Conservation (phyloP, 345 rosid genomes). For the Trapa bicornis region DNA sequence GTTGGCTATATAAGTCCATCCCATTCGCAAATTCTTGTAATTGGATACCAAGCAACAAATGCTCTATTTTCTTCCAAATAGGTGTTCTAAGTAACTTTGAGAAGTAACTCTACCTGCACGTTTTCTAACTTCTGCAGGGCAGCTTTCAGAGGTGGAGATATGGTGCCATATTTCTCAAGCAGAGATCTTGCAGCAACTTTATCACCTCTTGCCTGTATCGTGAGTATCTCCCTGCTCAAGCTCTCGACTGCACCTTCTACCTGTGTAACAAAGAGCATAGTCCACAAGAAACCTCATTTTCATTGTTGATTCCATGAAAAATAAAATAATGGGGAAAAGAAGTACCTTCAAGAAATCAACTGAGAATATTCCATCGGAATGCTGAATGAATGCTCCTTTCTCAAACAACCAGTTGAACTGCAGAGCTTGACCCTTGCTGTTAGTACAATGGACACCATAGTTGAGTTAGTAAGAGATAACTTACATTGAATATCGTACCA, state of each 20-base stretch:
- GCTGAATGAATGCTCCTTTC: constrained; percentile 61
- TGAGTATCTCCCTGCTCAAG: constrained; percentile 68
- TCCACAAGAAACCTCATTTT: too few relatives aligned
- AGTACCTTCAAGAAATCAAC: constrained; percentile 73
- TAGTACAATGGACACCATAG: constrained; percentile 9
- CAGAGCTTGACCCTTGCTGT: constrained; percentile 85
- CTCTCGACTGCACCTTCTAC: constrained; percentile 71
- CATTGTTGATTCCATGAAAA: neutral
- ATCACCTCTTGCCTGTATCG: constrained; percentile 80
- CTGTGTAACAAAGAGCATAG: constrained; percentile 15
- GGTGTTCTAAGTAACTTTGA: neutral
- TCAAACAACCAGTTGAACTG: constrained; percentile 89
- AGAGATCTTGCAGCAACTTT: constrained; percentile 59
- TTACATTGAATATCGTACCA: neutral
- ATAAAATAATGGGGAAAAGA: neutral
- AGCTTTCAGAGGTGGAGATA: constrained; percentile 49
- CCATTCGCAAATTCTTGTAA: neutral
- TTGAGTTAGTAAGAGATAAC: constrained; percentile 1
- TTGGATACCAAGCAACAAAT: neutral
- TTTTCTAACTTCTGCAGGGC: constrained; percentile 54
- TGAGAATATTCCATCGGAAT: constrained; percentile 52
- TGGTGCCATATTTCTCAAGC: constrained; percentile 43
- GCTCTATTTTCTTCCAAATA: neutral
- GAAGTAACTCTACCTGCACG: constrained; percentile 34
- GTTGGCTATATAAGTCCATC: neutral